These are phyloP conservation scores for Aspergillus mulundensis DNA, from an alignment of 495 filamentous ascomycete genomes.

Conservation along the genomic window DNA sequence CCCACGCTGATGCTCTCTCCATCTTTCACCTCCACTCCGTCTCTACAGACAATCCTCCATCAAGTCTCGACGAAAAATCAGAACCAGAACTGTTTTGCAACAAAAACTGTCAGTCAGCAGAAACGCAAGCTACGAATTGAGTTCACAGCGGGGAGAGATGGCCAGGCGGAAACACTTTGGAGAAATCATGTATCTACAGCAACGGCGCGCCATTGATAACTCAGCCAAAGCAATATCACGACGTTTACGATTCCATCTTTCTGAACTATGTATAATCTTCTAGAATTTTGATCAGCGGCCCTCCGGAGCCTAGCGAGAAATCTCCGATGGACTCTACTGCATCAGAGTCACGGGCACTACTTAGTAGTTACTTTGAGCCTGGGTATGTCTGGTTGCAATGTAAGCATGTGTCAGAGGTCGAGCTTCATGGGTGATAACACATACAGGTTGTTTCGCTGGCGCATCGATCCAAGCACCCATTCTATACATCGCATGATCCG, in stretches of 20 bases:
- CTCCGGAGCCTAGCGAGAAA: no score
- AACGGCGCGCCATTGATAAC: not conserved
- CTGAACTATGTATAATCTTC: not conserved
- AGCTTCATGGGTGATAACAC: not conserved
- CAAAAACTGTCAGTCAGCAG: not conserved
- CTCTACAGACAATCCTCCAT: not conserved
- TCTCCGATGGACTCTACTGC: no score
- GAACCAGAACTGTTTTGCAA: not conserved
- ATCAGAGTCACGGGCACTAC: no score
- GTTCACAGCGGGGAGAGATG: not conserved
- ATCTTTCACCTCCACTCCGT: not conserved
- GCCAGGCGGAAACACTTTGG: not conserved
- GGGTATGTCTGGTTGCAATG: not conserved
- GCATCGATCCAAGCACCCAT: not conserved
- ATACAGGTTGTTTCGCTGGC: not conserved
- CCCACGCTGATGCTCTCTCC: not conserved
- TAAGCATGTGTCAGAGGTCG: not conserved
- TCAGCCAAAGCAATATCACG: no score
- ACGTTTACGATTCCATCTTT: no score
- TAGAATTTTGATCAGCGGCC: not conserved
- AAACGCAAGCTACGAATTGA: not conserved
- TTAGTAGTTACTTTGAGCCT: not conserved
- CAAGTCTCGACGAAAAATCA: not conserved
- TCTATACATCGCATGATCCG: not conserved
- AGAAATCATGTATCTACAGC: not conserved